Percentiles rank a stretch among this genome's conserved stretches.
Conservation (phyloP, 2,329 filamentous ascomycete genomes). For the Alternaria sp. region DNA sequence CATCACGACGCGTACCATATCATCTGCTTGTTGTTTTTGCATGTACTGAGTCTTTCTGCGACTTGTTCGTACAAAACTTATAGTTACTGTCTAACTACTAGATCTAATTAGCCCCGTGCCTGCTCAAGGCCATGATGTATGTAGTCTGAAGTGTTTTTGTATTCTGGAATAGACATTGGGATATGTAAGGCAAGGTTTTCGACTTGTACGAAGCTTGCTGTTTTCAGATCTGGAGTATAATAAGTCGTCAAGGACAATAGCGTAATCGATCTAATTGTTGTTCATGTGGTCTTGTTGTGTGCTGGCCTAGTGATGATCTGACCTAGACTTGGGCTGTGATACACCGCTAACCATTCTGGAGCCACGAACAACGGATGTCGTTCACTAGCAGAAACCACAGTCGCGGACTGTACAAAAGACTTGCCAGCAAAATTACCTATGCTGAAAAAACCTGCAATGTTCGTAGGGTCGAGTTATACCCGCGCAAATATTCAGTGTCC, state of each 20-base stretch:
- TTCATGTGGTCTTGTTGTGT: neutral
- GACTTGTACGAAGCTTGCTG: neutral
- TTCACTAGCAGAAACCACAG: neutral
- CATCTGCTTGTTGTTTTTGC: constrained; percentile 26
- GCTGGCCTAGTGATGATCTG: neutral
- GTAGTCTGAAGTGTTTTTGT: constrained; percentile 3
- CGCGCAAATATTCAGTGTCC: neutral
- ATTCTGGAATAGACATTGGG: neutral
- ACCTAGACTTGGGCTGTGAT: neutral
- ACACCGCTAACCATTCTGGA: neutral
- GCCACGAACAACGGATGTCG: neutral
- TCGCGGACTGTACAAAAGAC: neutral
- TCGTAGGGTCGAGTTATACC: neutral
- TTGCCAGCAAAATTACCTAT: neutral
- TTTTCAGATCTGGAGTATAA: constrained; percentile 3
- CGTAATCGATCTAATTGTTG: constrained; percentile 4
- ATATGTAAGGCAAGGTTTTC: constrained; percentile 1
- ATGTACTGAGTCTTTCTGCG: constrained; percentile 25
- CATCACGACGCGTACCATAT: constrained; percentile 33
- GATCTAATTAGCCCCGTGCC: constrained; percentile 46
- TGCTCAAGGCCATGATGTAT: constrained; percentile 13
- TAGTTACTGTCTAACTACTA: constrained; percentile 10
- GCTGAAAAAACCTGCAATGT: neutral
- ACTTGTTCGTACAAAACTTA: constrained; percentile 10
- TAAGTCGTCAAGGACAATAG: constrained; percentile 2